phyloP scores from a whole-genome alignment of 805 yeast genomes.

The Spathaspora passalidarum region DNA sequence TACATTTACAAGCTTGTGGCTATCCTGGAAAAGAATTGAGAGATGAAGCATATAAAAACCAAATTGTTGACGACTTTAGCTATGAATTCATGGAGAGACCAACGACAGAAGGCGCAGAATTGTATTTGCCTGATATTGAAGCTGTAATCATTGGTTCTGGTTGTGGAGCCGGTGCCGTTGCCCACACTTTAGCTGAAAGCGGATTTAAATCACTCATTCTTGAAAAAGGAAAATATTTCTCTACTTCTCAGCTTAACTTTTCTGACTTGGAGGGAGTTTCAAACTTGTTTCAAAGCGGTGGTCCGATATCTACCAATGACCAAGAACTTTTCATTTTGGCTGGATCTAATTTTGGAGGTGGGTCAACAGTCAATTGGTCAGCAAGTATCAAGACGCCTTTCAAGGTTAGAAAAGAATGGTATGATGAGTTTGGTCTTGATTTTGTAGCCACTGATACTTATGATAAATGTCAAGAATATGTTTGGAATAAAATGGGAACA shows the following conservation, averaged over 20 bases:
- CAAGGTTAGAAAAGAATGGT: slow-evolving; percentile 52
- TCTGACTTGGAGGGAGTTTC: slow-evolving; percentile 34
- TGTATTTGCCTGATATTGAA: slow-evolving; percentile 38
- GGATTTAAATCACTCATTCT: slow-evolving; percentile 45
- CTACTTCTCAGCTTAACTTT: slow-evolving; percentile 30
- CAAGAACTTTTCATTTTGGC: slow-evolving; percentile 41
- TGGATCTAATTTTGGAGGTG: slow-evolving; percentile 57
- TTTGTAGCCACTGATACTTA: slow-evolving; percentile 43
- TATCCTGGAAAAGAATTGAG: slow-evolving; percentile 34
- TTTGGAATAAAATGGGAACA: slow-evolving; percentile 49
- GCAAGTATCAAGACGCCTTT: slow-evolving; percentile 50
- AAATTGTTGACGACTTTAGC: slow-evolving; percentile 21
- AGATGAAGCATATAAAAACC: slow-evolving; percentile 25
- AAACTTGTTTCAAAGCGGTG: slow-evolving; percentile 39
- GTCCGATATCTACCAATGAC: slow-evolving; percentile 30
- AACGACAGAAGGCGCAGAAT: slow-evolving; percentile 21
- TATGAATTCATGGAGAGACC: slow-evolving; percentile 32
- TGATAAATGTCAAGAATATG: slow-evolving; percentile 45
- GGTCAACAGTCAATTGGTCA: slow-evolving; percentile 57
- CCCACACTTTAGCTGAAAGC: slow-evolving; percentile 39
- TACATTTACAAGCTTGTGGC: slow-evolving; percentile 35
- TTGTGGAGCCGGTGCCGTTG: slow-evolving; percentile 52
- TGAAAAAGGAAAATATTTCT: slow-evolving; percentile 49
- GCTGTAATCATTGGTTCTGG: slow-evolving; percentile 53
- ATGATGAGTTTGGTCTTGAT: slow-evolving; percentile 40